Conservation (phyloP, 164 flowering plant species). For the Piper betle region DNA sequence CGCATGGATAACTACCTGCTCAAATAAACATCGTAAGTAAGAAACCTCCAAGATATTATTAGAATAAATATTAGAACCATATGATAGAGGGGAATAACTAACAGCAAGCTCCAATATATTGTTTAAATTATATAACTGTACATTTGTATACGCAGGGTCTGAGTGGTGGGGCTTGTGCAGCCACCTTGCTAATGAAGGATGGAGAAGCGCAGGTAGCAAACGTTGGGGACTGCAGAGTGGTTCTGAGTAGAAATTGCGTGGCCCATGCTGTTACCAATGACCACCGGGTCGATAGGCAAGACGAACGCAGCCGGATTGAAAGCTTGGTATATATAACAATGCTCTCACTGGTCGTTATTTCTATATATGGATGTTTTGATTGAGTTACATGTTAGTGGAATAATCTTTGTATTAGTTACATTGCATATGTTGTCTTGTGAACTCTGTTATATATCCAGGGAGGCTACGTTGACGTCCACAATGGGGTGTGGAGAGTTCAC, state of each 20-base stretch:
- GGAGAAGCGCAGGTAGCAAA: constrained; percentile 31
- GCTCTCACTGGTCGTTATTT: not conserved
- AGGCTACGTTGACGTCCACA: constrained; percentile 24
- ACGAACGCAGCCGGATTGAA: constrained; percentile 54
- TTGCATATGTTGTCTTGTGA: too few species aligned
- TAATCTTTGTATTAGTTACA: too few species aligned
- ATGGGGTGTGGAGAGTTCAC: constrained; percentile 48
- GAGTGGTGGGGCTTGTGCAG: constrained; percentile 41
- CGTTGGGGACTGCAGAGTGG: constrained; percentile 51
- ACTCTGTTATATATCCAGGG: constrained; percentile 20
- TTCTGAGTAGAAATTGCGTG: constrained; percentile 38
- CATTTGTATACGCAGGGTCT: constrained; percentile 22
- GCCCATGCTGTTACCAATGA: constrained; percentile 32
- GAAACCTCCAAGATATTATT: too few species aligned
- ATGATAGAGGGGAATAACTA: too few species aligned
- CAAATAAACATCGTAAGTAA: too few species aligned
- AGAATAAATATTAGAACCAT: too few species aligned
- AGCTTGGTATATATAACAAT: constrained; percentile 9
- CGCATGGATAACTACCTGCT: too few species aligned
- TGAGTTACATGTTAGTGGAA: not conserved
- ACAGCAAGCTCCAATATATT: too few species aligned
- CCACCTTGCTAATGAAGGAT: constrained; percentile 27
- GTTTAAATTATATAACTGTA: not conserved
- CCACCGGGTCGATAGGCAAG: constrained; percentile 34
- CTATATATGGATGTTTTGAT: not conserved